Percentiles rank a stretch among this genome's conserved stretches.
Evolutionary conservation across 495 filamentous ascomycete species (phyloP).

Genomic region (Aspergillus steynii): DNA sequence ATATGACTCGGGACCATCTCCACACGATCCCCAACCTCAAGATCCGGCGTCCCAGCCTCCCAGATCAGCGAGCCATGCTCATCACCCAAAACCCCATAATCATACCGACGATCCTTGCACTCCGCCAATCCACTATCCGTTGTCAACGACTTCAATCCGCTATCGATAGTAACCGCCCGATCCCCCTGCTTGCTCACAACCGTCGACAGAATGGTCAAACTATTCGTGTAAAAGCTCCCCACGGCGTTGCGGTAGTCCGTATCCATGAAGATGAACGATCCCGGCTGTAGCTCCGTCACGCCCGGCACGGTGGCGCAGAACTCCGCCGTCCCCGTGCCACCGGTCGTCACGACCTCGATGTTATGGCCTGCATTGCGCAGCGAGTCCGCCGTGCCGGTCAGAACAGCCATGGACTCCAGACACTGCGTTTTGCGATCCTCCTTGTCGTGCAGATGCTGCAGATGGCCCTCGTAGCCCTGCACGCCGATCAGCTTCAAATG

Average conservation of each 20-base stretch:
- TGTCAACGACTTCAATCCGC: constrained; percentile 38
- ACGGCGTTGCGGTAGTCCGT: constrained; percentile 42
- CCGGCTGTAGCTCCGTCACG: constrained; percentile 40
- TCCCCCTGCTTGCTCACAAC: constrained; percentile 38
- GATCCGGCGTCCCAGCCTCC: constrained; percentile 26
- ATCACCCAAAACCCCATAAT: constrained; percentile 36
- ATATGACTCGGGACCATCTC: constrained; percentile 44
- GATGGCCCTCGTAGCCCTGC: constrained; percentile 39
- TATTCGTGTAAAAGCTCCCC: constrained; percentile 38
- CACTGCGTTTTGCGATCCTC: constrained; percentile 34
- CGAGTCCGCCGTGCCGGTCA: constrained; percentile 29
- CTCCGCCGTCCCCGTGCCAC: constrained; percentile 39
- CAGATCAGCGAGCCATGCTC: constrained; percentile 38
- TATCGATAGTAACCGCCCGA: constrained; percentile 35
- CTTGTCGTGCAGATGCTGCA: constrained; percentile 36
- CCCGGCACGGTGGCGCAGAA: constrained; percentile 41
- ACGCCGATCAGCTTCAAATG: constrained; percentile 35
- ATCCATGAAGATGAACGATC: constrained; percentile 47
- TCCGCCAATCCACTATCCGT: constrained; percentile 42
- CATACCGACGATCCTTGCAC: constrained; percentile 36
- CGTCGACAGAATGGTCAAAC: constrained; percentile 35
- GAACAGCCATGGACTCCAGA: constrained; percentile 31
- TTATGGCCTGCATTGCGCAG: constrained; percentile 31
- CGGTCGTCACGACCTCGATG: constrained; percentile 37
- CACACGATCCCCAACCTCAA: constrained; percentile 35